Evolutionary conservation across 2,329 filamentous ascomycete species (phyloP).

Genomic region (Penicillium occitanis): DNA sequence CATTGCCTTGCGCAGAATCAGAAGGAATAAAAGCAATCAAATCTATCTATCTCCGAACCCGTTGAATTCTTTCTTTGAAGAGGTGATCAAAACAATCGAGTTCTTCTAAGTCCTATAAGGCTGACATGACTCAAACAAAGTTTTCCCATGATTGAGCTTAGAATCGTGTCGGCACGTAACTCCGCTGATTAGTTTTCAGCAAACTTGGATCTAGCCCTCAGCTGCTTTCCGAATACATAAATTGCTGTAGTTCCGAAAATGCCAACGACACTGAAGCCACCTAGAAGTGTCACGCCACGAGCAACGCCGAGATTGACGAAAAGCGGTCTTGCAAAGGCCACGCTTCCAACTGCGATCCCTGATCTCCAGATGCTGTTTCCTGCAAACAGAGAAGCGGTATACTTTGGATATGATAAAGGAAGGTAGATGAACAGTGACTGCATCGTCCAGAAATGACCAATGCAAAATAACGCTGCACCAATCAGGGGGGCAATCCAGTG

Average conservation of each 20-base stretch:
- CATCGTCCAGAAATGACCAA: conserved; percentile 41
- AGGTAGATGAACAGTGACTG: conserved; percentile 46
- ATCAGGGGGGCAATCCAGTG: conserved; percentile 42
- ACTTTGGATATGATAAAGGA: conserved; percentile 35
- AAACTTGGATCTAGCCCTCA: background rate
- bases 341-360: conserved; percentile 34
- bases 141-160: background rate
- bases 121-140: background rate
- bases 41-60: background rate
- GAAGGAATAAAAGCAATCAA: background rate
- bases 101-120: background rate
- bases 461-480: conserved; percentile 43
- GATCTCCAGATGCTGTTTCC: conserved; percentile 35
- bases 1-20: background rate
- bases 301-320: conserved; percentile 32
- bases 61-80: background rate
- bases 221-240: background rate
- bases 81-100: background rate
- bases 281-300: conserved; percentile 30
- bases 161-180: background rate
- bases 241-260: background rate
- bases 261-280: background rate
- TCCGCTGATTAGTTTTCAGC: background rate
- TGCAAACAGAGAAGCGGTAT: conserved; percentile 38
- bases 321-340: conserved; percentile 34